Base-by-base conservation (phyloP, 108 stramenopile genomes). In the Bacterosira constricta region DNA sequence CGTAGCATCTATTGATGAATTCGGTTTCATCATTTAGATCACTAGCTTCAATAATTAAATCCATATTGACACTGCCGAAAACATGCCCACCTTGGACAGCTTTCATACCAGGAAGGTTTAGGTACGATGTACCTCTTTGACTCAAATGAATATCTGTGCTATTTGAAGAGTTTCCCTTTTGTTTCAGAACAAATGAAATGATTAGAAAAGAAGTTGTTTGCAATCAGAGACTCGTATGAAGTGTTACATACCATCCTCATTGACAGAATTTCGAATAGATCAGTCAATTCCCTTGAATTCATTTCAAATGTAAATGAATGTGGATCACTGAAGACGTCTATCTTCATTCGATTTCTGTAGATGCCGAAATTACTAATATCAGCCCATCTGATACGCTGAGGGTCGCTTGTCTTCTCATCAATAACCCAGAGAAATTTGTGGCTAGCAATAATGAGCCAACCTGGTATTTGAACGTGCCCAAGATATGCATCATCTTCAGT, bases 361-460 rank as follows among this genome's bases (percentile, higher is more conserved):
- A 53, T 58, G 11, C 77, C 82, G 61, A 87, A 90, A 60, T 90
- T 83, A 62, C 83, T 83, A n/a, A 93, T 86, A 46, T 90, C 87
- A 63, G 81, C 85, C 92, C 92, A 93, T 41, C 65, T 75, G 17
- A 88, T 80, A 32, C 87, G 85, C 85, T 83, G 87, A 20, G 89
- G 81, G 18, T 90, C 85, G 20, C 86, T 58, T 34, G 83, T 77
- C 17, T 80, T 65, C 0, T 75, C 50, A 60, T 87, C 84, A 51
- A 86, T 84, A 1, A 82, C 80, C 85, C 85, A 93, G 9, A 93
- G 75, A 66, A 80, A 90, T 54, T 85, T 82, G 11, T 84, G 84
- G 57, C 89, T 89, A 21, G 86, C 84, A 46, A 93, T 93, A 26
- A 93, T 86, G 32, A 90, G 60, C 71, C 83, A 85, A 27, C 64